phyloP scores from a whole-genome alignment of 345 rosid genomes.

The Aquilaria sinensis region DNA sequence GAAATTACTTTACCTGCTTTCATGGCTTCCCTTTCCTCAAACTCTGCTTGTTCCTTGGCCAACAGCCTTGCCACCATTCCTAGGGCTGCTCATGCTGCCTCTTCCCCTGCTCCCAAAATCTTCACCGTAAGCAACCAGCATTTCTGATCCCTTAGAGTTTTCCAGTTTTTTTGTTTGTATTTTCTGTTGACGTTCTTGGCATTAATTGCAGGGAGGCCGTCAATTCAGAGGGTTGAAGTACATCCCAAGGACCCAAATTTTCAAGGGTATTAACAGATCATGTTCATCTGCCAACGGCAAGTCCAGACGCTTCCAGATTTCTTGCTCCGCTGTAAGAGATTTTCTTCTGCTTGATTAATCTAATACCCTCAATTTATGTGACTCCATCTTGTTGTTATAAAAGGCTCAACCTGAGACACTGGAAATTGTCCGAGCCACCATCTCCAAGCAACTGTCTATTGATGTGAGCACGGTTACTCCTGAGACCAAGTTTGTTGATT shows the following conservation, averaged over 20 bases:
- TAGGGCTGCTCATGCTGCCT: neutral
- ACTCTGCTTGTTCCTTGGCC: conserved; percentile 19
- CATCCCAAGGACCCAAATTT: conserved; percentile 21
- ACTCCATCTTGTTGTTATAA: neutral
- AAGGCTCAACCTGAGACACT: conserved; percentile 48
- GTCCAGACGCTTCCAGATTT: conserved; percentile 28
- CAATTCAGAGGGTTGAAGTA: conserved; percentile 22
- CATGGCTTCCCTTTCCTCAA: conserved; percentile 30
- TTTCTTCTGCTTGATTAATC: neutral
- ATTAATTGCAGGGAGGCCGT: conserved; percentile 29
- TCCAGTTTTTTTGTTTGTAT: too few species aligned
- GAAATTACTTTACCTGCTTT: neutral
- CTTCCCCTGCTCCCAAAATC: conserved; percentile 13
- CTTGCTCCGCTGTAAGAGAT: conserved; percentile 44
- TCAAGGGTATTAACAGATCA: conserved; percentile 19
- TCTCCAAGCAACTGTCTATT: conserved; percentile 56
- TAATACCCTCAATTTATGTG: neutral
- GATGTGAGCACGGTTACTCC: conserved; percentile 46
- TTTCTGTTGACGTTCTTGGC: neutral
- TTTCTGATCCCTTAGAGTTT: neutral
- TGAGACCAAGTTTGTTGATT: conserved; percentile 53
- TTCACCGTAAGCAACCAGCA: conserved; percentile 17
- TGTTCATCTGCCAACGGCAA: conserved; percentile 13
- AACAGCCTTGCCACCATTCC: conserved; percentile 11
- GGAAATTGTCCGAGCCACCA: conserved; percentile 44